These are phyloP conservation scores for Anisodus acutangulus DNA, from an alignment of 257 asterid species.

Conservation along the genomic window DNA sequence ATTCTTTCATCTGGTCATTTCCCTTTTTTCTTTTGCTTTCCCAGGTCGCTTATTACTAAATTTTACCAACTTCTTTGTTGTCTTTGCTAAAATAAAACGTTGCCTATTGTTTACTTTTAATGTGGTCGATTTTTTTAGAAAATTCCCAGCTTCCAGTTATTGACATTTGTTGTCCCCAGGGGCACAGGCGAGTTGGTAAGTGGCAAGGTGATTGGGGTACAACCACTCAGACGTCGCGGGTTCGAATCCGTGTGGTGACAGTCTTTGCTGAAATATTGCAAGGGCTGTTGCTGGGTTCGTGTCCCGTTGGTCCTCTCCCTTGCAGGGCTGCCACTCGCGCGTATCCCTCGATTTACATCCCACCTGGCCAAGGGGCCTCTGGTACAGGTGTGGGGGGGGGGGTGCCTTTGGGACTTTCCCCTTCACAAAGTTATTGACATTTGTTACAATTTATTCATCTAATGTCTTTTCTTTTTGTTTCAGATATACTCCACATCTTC, in stretches of 20 bases:
- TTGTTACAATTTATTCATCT: constrained; percentile 15
- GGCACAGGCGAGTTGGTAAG: no score
- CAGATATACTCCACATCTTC: constrained; percentile 93
- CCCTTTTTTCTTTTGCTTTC: neutral
- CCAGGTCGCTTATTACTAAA: neutral
- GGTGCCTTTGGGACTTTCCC: neutral
- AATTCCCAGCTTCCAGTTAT: neutral
- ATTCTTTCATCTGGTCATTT: neutral
- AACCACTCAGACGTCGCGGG: no score
- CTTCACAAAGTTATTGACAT: neutral
- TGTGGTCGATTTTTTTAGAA: neutral
- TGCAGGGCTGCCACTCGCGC: no score
- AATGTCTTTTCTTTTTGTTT: constrained; percentile 36
- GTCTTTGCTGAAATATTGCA: no score
- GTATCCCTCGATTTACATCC: no score
- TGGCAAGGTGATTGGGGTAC: no score
- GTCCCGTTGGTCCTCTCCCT: no score
- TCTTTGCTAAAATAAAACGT: neutral
- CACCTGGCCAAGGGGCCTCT: no score
- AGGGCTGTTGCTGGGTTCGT: no score
- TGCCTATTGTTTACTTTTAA: neutral
- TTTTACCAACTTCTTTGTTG: neutral
- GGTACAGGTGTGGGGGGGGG: no score
- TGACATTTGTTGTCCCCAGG: neutral
- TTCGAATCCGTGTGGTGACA: no score